Base-by-base conservation (phyloP, 352 stramenopile genomes). In the Phytophthora cryptogea region DNA sequence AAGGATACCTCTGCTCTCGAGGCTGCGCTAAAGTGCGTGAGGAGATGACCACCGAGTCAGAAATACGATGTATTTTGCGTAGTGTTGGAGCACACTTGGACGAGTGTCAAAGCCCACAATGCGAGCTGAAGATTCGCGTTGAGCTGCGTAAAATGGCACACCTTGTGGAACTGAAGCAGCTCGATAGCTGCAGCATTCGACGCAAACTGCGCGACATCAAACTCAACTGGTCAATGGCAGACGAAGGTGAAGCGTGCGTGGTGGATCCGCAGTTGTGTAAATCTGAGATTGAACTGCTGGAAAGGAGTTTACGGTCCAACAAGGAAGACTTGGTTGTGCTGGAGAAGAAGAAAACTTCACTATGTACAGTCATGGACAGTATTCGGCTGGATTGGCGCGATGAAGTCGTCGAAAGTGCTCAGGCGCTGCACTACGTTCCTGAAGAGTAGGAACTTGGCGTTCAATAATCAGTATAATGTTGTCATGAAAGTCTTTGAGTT, bases 301-400 rank as follows among this genome's bases (percentile, higher is more conserved):
- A 55, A 28, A n/a, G 42, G 28, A 20, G 1, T 8, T 16, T 55
- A 7, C 26, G 35, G 20, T n/a, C 1, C 13, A 54, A 45, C 8
- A 60, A 55, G 9, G 28, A 42, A 43, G 44, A 62, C 7, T 13
- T 62, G 27, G 6, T 8, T 8, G 33, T 20, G 0, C 41, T 54
- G 8, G 35, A 55, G 28, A 8, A 2, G 7, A 62, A 39, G 17
- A 57, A 44, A 9, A 3, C 16, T 1, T 37, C 20, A n/a, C 35
- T 63, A 20, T 57, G 17, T 35, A n/a, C 44, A 31, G 27, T 17
- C 10, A 63, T 63, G 45, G 55, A 63, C 23, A 63, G 26, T 23
- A 63, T 57, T 28, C 36, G 46, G n/a, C 32, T 55, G 16, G 53
- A 61, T 54, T 60, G 53, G 53, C 53, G 53, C 23, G 53, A 60